Base-by-base conservation (phyloP, 257 asterid genomes). In the Nemophila menziesii region DNA sequence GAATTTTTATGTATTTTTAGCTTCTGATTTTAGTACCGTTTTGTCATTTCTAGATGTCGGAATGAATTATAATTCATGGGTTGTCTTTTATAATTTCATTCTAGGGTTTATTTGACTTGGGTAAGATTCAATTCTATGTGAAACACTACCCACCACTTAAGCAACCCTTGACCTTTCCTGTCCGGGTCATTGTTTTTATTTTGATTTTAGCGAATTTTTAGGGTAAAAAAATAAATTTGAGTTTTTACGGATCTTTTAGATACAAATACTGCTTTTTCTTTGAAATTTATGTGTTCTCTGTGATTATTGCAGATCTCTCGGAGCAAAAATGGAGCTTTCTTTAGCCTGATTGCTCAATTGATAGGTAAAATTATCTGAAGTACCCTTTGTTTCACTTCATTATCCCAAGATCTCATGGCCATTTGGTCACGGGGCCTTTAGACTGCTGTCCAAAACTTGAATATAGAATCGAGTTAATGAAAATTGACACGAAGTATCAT, bases 1-100 rank as follows among this genome's bases (percentile, higher is more conserved):
- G 22, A 37, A 60, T 26, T 38, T 44, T 49, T 55, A 24, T 34
- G 26, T 17, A 16, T 45, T 46, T 20, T 22, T 49, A 38, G 39
- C n/a, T 16, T 13, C 5, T 8, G 40, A n/a, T 39, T 42, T 14
- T 15, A 17, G 18, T 12, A 8, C 20, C 14, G 7, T 9, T 42
- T 5, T 21, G 21, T 22, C 22, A 45, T 16, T 44, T 27, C 14
- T 24, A 11, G 23, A 4, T 36, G n/a, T 16, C 17, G 15, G 3
- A 17, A 24, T 40, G 22, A 17, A 22, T 15, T 26, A 33, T 65
- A 6, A 5, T 18, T 41, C 10, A n/a, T 40, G 6, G 9, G 4
- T 4, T 13, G 12, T 20, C 10, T 33, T 6, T 12, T 46, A 41
- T 44, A 36, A 52, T 45, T 38, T 24, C n/a, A n/a, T n/a, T n/a